These are phyloP conservation scores for grape (Vitis vinifera) DNA, from an alignment of 164 flowering plant genomes.

Conservation along the genomic window DNA sequence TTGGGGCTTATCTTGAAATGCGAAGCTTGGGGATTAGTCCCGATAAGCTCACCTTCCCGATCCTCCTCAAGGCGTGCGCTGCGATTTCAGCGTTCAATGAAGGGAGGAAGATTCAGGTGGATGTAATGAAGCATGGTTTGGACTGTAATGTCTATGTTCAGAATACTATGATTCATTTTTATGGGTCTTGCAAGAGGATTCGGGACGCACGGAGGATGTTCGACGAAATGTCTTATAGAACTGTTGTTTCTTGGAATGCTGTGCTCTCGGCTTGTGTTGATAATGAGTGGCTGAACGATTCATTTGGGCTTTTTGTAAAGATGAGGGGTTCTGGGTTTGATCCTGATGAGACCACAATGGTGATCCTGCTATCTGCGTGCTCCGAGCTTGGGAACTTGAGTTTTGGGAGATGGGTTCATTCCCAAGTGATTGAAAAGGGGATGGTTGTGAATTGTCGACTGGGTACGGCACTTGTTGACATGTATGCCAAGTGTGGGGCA, in stretches of 20 bases:
- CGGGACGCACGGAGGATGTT: constrained; percentile 46
- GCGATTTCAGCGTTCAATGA: constrained; percentile 23
- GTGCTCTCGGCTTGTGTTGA: constrained; percentile 45
- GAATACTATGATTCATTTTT: constrained; percentile 55
- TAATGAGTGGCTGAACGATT: constrained; percentile 33
- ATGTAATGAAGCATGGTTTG: constrained; percentile 44
- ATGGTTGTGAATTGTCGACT: constrained; percentile 43
- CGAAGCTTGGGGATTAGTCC: constrained; percentile 34
- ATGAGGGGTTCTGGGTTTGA: constrained; percentile 45
- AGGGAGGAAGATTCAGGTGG: constrained; percentile 50
- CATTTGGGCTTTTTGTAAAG: constrained; percentile 31
- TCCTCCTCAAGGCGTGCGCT: constrained; percentile 58
- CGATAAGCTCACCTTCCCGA: constrained; percentile 52
- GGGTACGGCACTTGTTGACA: constrained; percentile 70
- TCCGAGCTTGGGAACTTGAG: constrained; percentile 56
- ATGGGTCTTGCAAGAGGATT: constrained; percentile 51
- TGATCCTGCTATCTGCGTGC: constrained; percentile 59
- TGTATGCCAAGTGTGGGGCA: constrained; percentile 66
- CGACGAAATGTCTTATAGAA: constrained; percentile 54
- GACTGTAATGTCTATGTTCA: constrained; percentile 46
- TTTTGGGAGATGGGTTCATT: constrained; percentile 63
- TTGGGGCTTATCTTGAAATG: constrained; percentile 35
- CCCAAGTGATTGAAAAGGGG: constrained; percentile 45
- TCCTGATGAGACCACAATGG: constrained; percentile 69
- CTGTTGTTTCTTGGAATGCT: constrained; percentile 68